phyloP scores from a whole-genome alignment of 768 basidiomycete species.

The Mycena albidolilacea region DNA sequence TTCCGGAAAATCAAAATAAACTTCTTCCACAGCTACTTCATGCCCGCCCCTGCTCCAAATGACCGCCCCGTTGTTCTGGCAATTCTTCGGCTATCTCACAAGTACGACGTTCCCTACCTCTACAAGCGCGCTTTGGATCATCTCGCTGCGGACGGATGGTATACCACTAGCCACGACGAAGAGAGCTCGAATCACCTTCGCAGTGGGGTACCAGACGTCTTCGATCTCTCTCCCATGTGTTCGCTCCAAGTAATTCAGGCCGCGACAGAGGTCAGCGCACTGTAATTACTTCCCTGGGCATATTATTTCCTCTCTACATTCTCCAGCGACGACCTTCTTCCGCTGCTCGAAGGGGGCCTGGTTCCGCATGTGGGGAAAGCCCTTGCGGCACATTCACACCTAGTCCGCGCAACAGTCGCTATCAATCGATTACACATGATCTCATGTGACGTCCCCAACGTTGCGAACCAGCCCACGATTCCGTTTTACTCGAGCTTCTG shows the following conservation, averaged over 20 bases:
- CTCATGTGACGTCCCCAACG: neutral
- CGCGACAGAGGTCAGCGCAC: neutral
- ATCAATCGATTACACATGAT: no score
- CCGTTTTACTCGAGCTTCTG: neutral
- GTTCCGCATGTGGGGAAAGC: neutral
- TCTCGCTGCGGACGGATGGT: slow-evolving; percentile 6
- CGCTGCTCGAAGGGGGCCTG: neutral
- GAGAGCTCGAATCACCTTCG: no score
- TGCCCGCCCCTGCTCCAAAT: neutral
- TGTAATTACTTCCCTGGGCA: neutral
- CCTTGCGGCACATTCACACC: neutral
- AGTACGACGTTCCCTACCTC: slow-evolving; percentile 10
- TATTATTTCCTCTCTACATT: neutral
- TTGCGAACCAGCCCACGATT: neutral
- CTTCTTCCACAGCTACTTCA: slow-evolving; percentile 1
- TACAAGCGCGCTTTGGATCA: slow-evolving; percentile 8
- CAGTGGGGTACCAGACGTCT: no score
- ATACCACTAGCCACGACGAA: no score
- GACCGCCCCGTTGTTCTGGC: neutral
- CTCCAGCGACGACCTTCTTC: neutral
- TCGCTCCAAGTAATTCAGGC: neutral
- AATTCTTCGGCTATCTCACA: slow-evolving; percentile 9
- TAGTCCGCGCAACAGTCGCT: neutral
- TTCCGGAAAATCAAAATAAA: neutral
- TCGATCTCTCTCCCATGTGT: neutral